Evolutionary conservation across 495 filamentous ascomycete genomes (phyloP), one percentile per base, ranked within the genome.

Genomic region (Achaetomiella virescens): DNA sequence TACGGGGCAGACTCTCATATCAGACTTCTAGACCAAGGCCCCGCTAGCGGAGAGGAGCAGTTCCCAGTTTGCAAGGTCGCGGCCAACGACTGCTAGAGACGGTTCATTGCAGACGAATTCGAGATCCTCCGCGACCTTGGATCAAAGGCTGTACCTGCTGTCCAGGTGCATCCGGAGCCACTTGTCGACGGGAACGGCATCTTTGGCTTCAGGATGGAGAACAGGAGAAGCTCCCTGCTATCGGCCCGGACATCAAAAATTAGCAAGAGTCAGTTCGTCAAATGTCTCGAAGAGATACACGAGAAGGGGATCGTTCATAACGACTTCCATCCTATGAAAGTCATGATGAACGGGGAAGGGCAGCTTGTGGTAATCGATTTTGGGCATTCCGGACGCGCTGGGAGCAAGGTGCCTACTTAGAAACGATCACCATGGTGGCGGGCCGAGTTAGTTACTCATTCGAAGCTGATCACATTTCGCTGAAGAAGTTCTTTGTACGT

Each of bases 391-490:
- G 46, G 46, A 36, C 27, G 46, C 27, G 46, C 21, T 21, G 31
- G 29, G 46, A 36, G 17, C 31, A 36, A 36, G 27, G 20, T 48
- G n/a, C 31, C 29, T 18, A 36, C 5, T n/a, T 25, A 48, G n/a
- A 48, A 48, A 12, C 46, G 46, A 48, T 35, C 46, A 10, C 46
- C 31, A 22, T 48, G 31, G 46, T 48, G 27, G 46, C 46, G 46
- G 46, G 46, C 46, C 31, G 46, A 48, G 27, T 35, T 35, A 5
- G n/a, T n/a, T 36, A 48, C 18, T 48, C 46, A 21, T 48, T 48
- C 46, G 46, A 48, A 35, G 29, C 46, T 36, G 29, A 36, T 36
- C 29, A 21, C 1, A 48, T 48, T 33, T 48, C 18, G 5, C 29
- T 48, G 27, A 17, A 48, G 9, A 48, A 36, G 18, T 48, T 48